A percentile compares a stretch with the other conserved stretches of the same genome.
These are phyloP conservation scores for Candida berthetii DNA, from an alignment of 805 yeast genomes.

Conservation along the genomic window DNA sequence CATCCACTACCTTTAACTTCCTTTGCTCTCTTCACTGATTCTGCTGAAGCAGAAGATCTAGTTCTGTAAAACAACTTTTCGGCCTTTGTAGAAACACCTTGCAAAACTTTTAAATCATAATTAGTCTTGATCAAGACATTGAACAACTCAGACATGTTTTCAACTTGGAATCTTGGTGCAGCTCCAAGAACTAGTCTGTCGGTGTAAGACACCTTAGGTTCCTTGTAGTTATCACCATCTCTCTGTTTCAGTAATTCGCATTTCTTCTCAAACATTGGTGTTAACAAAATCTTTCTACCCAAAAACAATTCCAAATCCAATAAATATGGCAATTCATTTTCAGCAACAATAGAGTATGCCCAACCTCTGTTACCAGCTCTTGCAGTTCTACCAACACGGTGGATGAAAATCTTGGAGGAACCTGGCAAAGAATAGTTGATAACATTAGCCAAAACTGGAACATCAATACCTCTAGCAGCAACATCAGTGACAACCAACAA, in stretches of 20 bases:
- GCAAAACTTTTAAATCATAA: conserved; percentile 61
- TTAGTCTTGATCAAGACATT: conserved; percentile 53
- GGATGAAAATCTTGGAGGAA: conserved; percentile 89
- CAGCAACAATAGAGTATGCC: conserved; percentile 89
- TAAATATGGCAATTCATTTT: conserved; percentile 82
- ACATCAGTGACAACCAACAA: conserved; percentile 96
- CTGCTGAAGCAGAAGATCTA: conserved; percentile 78
- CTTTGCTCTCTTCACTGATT: conserved; percentile 80
- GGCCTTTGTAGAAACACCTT: conserved; percentile 76
- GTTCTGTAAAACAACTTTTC: conserved; percentile 85
- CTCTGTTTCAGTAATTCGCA: conserved; percentile 43
- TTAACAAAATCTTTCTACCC: conserved; percentile 72
- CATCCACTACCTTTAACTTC: conserved; percentile 73
- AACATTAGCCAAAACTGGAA: conserved; percentile 93
- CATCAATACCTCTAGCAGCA: conserved; percentile 98
- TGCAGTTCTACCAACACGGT: conserved; percentile 98
- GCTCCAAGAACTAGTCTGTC: conserved; percentile 79
- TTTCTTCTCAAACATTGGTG: conserved; percentile 63
- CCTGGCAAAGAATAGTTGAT: conserved; percentile 87
- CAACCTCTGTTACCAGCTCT: conserved; percentile 98
- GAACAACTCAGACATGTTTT: conserved; percentile 65
- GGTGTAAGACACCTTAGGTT: conserved; percentile 64
- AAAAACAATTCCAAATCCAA: conserved; percentile 86
- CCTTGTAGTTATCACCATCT: conserved; percentile 34
- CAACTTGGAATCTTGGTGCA: conserved; percentile 68